phyloP scores from a whole-genome alignment of 192 early-diverging fungal species.

The Coemansia guatemalensis region DNA sequence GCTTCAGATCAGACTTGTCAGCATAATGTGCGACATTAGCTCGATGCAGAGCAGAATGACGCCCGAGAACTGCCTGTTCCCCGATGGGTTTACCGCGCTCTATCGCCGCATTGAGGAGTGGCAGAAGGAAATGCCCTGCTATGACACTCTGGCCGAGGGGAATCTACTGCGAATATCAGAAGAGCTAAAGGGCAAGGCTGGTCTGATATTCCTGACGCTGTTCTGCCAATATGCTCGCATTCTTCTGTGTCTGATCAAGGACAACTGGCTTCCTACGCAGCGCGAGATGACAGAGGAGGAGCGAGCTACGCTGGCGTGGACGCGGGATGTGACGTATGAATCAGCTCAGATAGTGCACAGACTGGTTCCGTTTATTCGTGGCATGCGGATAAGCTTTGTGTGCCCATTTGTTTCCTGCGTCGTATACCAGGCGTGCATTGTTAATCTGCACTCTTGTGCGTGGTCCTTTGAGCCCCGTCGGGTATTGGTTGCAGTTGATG shows the following conservation, averaged over 20 bases:
- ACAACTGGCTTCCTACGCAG: slow-evolving; percentile 31
- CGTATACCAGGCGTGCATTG: slow-evolving; percentile 47
- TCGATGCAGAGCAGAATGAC: slow-evolving; percentile 28
- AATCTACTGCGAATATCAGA: slow-evolving; percentile 12
- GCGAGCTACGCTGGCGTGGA: slow-evolving; percentile 20
- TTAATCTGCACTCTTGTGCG: slow-evolving; percentile 34
- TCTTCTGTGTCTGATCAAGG: slow-evolving; percentile 46
- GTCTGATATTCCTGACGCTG: slow-evolving; percentile 28
- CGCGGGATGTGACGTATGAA: slow-evolving; percentile 26
- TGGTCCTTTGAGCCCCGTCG: slow-evolving; percentile 26
- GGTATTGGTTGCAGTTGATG: slow-evolving; percentile 20
- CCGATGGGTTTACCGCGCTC: slow-evolving; percentile 14
- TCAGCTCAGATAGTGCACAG: slow-evolving; percentile 36
- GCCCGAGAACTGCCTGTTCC: slow-evolving; percentile 33
- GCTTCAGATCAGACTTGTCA: slow-evolving; percentile 34
- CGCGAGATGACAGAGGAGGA: slow-evolving; percentile 34
- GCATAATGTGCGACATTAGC: slow-evolving; percentile 43
- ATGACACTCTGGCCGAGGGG: slow-evolving; percentile 23
- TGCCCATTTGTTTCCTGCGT: slow-evolving; percentile 36
- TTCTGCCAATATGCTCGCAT: slow-evolving; percentile 41
- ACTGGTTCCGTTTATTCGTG: slow-evolving; percentile 41
- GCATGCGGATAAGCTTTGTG: slow-evolving; percentile 31
- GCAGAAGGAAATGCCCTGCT: slow-evolving; percentile 27
- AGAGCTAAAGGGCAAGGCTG: slow-evolving; percentile 7
- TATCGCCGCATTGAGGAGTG: slow-evolving; percentile 22